phyloP scores from a whole-genome alignment of 176 grass and related monocot species.

The Triticum aestivum region DNA sequence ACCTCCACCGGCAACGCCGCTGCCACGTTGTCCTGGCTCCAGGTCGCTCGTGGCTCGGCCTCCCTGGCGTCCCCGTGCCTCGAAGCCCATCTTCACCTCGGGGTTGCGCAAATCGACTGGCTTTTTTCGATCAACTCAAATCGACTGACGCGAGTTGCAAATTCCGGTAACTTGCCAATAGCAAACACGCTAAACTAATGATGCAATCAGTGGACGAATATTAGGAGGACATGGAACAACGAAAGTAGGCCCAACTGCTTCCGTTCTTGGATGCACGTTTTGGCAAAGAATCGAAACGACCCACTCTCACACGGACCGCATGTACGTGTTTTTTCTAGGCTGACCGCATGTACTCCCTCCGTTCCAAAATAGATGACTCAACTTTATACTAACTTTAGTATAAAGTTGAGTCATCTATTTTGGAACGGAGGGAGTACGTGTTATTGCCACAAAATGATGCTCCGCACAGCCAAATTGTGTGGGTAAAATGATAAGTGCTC shows the following conservation, averaged over 20 bases:
- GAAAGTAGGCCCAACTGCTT: conserved; percentile 1
- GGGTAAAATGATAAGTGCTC: not conserved
- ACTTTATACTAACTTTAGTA: too few species aligned
- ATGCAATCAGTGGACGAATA: not conserved
- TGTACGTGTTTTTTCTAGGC: not conserved
- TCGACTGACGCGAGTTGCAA: not conserved
- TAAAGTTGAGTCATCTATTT: too few species aligned
- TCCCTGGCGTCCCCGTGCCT: not conserved
- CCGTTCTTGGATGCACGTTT: conserved; percentile 11
- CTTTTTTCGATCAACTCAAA: not conserved
- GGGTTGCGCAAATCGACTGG: not conserved
- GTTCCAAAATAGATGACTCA: too few species aligned
- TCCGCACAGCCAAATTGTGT: not conserved
- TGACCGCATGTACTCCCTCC: not conserved
- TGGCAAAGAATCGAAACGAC: not conserved
- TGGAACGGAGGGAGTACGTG: too few species aligned
- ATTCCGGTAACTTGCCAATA: not conserved
- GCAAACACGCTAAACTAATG: not conserved
- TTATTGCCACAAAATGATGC: not conserved
- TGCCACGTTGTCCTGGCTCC: not conserved
- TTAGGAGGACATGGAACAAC: not conserved
- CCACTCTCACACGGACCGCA: not conserved
- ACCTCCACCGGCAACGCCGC: not conserved
- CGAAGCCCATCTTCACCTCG: not conserved
- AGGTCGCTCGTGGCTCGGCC: not conserved